phyloP scores from a whole-genome alignment of 2,329 filamentous ascomycete genomes.

The Botryotinia calthae region DNA sequence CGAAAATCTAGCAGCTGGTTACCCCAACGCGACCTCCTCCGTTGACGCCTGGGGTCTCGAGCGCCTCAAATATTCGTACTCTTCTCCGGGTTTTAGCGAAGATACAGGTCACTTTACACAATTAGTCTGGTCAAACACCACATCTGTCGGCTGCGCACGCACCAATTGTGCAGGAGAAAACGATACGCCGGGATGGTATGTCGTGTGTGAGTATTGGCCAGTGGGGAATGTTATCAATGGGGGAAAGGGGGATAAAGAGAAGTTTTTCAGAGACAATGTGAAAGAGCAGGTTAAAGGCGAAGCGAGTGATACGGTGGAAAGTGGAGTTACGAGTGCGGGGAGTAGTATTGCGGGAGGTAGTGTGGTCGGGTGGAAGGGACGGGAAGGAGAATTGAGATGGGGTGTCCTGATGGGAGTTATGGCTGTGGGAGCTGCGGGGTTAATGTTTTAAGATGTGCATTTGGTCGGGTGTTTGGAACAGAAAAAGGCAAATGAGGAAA shows the following conservation, averaged over 20 bases:
- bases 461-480: neutral
- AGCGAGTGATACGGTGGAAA: slow-evolving; percentile 32
- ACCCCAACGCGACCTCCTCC: slow-evolving; percentile 54
- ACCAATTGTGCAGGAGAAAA: slow-evolving; percentile 44
- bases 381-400: neutral
- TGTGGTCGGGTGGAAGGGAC: neutral
- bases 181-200: slow-evolving; percentile 54
- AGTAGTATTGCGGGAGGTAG: neutral
- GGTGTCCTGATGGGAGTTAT: neutral
- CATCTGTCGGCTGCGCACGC: slow-evolving; percentile 54
- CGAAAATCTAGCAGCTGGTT: slow-evolving; percentile 73
- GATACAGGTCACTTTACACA: slow-evolving; percentile 71
- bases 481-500: neutral
- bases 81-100: slow-evolving; percentile 53
- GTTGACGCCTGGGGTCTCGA: slow-evolving; percentile 68
- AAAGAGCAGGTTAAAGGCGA: slow-evolving; percentile 28
- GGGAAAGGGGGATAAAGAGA: slow-evolving; percentile 45
- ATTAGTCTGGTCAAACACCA: slow-evolving; percentile 66
- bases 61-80: slow-evolving; percentile 57
- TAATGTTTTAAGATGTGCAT: neutral
- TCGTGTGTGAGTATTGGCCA: slow-evolving; percentile 70
- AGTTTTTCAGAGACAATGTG: slow-evolving; percentile 44
- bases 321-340: slow-evolving; percentile 8
- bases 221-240: slow-evolving; percentile 55
- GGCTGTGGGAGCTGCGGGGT: neutral